Evolutionary conservation across 768 basidiomycete species (phyloP).

Genomic region (Pleurotus cornucopiae): DNA sequence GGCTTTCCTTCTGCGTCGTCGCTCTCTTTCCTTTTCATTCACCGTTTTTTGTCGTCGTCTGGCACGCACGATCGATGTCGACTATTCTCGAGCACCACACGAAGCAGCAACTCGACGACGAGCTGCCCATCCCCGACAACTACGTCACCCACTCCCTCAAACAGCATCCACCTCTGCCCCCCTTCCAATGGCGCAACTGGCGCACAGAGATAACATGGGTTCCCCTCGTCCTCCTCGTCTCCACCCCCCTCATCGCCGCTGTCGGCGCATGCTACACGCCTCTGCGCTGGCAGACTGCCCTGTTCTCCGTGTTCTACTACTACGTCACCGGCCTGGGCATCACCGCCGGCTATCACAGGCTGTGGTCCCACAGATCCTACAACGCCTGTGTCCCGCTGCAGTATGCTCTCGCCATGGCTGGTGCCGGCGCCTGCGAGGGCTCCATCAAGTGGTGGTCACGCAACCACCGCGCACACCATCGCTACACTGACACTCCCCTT

Average conservation of each 20-base stretch:
- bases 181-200: constrained; percentile 56
- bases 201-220: constrained; percentile 70
- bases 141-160: constrained; percentile 74
- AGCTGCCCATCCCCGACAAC: constrained; percentile 62
- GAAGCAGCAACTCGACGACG: too few relatives aligned
- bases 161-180: constrained; percentile 62
- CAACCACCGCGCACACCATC: constrained; percentile 94
- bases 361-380: constrained; percentile 95
- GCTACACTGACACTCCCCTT: constrained; percentile 94
- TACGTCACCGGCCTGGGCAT: constrained; percentile 63
- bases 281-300: constrained; percentile 69
- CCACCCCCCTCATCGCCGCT: constrained; percentile 71
- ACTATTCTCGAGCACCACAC: too few relatives aligned
- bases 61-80: too few relatives aligned
- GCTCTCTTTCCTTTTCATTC: too few relatives aligned
- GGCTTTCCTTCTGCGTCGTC: too few relatives aligned
- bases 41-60: too few relatives aligned
- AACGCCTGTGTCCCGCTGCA: constrained; percentile 85
- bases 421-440: constrained; percentile 90
- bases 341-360: constrained; percentile 91
- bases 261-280: constrained; percentile 64
- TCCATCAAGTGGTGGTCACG: constrained; percentile 99
- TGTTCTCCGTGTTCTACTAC: constrained; percentile 39
- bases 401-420: constrained; percentile 77
- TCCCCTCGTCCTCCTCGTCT: constrained; percentile 62